Conservation (phyloP, 75 land plant species). For the Adiantum capillusveneris region DNA sequence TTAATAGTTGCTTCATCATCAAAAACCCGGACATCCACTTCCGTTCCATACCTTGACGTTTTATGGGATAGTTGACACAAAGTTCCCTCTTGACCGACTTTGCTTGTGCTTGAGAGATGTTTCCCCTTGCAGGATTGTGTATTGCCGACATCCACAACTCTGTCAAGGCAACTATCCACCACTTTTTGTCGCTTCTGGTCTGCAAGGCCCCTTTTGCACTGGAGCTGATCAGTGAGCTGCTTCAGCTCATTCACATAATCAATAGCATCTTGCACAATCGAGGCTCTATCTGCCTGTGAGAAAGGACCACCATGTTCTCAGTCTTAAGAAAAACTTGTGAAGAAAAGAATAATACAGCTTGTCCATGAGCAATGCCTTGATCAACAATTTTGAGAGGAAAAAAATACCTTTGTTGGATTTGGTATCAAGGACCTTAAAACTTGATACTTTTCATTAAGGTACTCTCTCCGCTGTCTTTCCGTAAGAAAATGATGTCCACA, state of each 20-base stretch:
- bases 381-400: too few relatives aligned
- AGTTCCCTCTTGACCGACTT: background rate
- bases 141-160: background rate
- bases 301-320: background rate
- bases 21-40: constrained; percentile 69
- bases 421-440: constrained; percentile 66
- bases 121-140: background rate
- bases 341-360: constrained; percentile 12
- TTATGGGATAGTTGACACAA: constrained; percentile 3
- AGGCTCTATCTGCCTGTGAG: constrained; percentile 66
- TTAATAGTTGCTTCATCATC: constrained; percentile 86
- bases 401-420: constrained; percentile 72
- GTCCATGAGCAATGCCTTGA: too few relatives aligned
- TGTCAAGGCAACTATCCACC: background rate
- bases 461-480: constrained; percentile 66
- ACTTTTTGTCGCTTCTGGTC: background rate
- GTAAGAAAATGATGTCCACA: constrained; percentile 42
- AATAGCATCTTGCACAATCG: constrained; percentile 77
- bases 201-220: background rate
- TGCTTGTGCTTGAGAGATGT: background rate
- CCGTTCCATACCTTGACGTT: constrained; percentile 48
- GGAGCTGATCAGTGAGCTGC: constrained; percentile 29
- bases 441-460: constrained; percentile 61
- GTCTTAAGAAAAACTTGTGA: background rate
- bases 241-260: constrained; percentile 80